Evolutionary conservation across 192 early-diverging fungal genomes (phyloP).

Genomic region (Helicostylum pulchrum): DNA sequence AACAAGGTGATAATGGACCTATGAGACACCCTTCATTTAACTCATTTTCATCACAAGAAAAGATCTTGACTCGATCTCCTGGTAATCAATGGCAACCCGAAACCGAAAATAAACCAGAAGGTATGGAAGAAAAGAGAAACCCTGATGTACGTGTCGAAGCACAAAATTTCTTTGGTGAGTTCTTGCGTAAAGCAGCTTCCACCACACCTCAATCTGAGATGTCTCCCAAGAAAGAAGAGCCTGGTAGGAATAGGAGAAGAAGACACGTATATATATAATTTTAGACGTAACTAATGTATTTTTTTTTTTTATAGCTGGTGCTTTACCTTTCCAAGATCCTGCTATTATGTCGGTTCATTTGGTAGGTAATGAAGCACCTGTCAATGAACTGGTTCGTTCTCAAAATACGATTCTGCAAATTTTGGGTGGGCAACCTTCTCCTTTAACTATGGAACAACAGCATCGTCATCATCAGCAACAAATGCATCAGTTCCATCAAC

Average conservation of each 20-base stretch:
- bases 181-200: constrained; percentile 53
- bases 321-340: constrained; percentile 53
- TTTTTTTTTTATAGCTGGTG: constrained; percentile 14
- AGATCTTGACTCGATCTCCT: background rate
- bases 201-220: constrained; percentile 16
- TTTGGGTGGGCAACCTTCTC: constrained; percentile 10
- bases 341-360: constrained; percentile 56
- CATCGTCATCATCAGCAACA: constrained; percentile 8
- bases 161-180: constrained; percentile 59
- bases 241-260: background rate
- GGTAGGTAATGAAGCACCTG: background rate
- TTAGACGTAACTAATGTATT: background rate
- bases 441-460: constrained; percentile 4
- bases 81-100: background rate
- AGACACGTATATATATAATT: background rate
- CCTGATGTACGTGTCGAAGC: constrained; percentile 36
- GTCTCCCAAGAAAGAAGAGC: constrained; percentile 10
- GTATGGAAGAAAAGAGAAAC: background rate
- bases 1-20: background rate
- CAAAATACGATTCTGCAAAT: constrained; percentile 21
- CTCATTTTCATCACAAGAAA: background rate
- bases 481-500: background rate
- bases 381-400: background rate
- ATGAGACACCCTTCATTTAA: background rate
- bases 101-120: background rate